A percentile compares a stretch with the other conserved stretches of the same genome.
Evolutionary conservation across 495 filamentous ascomycete genomes (phyloP).

Genomic region (Hypoxylon crocopeplum): DNA sequence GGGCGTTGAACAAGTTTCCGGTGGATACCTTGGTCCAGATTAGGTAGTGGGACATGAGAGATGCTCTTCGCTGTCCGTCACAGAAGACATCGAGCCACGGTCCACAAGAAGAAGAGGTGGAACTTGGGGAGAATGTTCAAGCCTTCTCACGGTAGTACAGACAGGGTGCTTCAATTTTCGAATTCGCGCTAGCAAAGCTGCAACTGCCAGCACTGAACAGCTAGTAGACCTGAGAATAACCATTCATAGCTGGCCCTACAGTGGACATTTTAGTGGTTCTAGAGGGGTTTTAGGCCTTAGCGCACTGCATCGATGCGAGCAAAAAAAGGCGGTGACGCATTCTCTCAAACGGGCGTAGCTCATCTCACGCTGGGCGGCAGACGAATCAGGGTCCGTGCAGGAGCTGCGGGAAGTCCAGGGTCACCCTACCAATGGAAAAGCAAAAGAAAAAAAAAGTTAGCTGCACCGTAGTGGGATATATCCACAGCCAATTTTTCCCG

Average conservation of each 20-base stretch:
- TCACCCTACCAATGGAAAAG: slow-evolving; percentile 37
- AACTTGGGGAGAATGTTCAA: neutral
- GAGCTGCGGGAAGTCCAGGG: slow-evolving; percentile 22
- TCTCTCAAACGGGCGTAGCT: slow-evolving; percentile 14
- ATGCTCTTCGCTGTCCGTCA: slow-evolving; percentile 6
- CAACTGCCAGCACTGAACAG: slow-evolving; percentile 9
- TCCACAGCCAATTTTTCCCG: slow-evolving; percentile 41
- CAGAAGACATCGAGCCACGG: neutral
- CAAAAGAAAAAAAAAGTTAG: slow-evolving; percentile 45
- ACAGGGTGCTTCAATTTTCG: no score
- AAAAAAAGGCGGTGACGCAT: slow-evolving; percentile 42
- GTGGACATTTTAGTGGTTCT: slow-evolving; percentile 30
- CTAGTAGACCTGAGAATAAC: slow-evolving; percentile 4
- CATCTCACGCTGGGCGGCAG: slow-evolving; percentile 8
- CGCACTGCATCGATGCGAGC: slow-evolving; percentile 28
- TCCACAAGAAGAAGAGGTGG: neutral
- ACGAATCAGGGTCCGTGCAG: slow-evolving; percentile 28
- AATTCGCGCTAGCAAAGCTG: no score
- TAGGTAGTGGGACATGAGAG: slow-evolving; percentile 15
- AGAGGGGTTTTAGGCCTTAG: slow-evolving; percentile 36
- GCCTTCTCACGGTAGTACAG: no score
- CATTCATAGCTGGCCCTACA: slow-evolving; percentile 7
- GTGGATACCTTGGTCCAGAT: slow-evolving; percentile 29
- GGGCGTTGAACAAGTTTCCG: slow-evolving; percentile 28
- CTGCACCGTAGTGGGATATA: slow-evolving; percentile 22